Percentiles rank a stretch among this genome's conserved stretches.
These are phyloP conservation scores for Cadophora sp. DNA, from an alignment of 2,329 filamentous ascomycete species.

Conservation along the genomic window DNA sequence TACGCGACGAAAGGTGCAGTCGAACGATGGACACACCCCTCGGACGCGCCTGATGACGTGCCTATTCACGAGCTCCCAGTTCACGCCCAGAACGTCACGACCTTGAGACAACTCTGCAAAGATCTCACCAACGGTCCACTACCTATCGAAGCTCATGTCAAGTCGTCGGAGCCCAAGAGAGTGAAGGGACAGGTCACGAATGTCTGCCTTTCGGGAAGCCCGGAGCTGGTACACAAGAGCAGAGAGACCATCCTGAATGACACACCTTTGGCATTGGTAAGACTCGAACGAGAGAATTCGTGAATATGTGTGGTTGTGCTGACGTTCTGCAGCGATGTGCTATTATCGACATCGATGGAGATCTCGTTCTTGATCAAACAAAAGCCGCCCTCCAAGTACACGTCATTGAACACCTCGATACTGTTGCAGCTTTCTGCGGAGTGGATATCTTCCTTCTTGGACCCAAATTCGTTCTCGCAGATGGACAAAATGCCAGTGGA, in stretches of 20 bases:
- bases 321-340: constrained; percentile 74
- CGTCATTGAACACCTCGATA: constrained; percentile 85
- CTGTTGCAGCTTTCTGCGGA: constrained; percentile 85
- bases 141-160: constrained; percentile 83
- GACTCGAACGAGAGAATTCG: constrained; percentile 43
- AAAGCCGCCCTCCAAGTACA: constrained; percentile 73
- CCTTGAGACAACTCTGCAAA: constrained; percentile 79
- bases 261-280: constrained; percentile 90
- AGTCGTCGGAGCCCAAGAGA: constrained; percentile 79
- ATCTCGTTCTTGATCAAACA: constrained; percentile 79
- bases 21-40: constrained; percentile 91
- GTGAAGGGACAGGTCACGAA: constrained; percentile 77
- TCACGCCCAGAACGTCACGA: constrained; percentile 84
- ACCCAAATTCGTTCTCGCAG: constrained; percentile 81
- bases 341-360: constrained; percentile 90
- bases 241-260: constrained; percentile 89
- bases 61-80: constrained; percentile 91
- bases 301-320: constrained; percentile 35
- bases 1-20: constrained; percentile 90
- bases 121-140: constrained; percentile 76
- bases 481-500: constrained; percentile 74
- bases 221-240: constrained; percentile 88
- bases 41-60: constrained; percentile 82
- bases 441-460: constrained; percentile 97
- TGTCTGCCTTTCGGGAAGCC: constrained; percentile 87